These are phyloP conservation scores for Fusarium nanum DNA, from an alignment of 2,329 filamentous ascomycete species.

Conservation along the genomic window DNA sequence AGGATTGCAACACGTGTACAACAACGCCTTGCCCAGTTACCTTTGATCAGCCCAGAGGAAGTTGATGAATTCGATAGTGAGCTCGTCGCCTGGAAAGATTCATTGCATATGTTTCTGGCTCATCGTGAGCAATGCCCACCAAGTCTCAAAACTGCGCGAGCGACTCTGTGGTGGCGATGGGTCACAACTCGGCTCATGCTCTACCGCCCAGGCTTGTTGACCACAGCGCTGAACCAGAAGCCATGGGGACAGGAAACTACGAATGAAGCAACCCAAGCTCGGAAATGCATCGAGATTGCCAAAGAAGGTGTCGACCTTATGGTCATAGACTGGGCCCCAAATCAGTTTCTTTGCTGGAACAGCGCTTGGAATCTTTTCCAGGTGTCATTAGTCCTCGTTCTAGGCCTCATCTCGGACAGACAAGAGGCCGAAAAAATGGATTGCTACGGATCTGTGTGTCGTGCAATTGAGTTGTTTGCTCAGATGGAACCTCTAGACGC, in stretches of 20 bases:
- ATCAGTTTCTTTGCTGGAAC: constrained; percentile 13
- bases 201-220: constrained; percentile 13
- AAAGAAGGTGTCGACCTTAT: constrained; percentile 1
- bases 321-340: not conserved
- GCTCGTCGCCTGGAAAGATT: not conserved
- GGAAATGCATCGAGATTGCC: constrained; percentile 3
- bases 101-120: not conserved
- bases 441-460: not conserved
- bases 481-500: not conserved
- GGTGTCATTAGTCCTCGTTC: not conserved
- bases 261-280: not conserved
- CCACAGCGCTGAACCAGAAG: not conserved
- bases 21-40: constrained; percentile 76
- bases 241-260: not conserved
- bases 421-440: not conserved
- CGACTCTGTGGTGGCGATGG: not conserved
- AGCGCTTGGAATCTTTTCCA: constrained; percentile 17
- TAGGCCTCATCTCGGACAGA: not conserved
- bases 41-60: constrained; percentile 74
- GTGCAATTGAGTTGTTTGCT: not conserved
- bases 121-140: not conserved
- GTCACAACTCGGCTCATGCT: constrained; percentile 12
- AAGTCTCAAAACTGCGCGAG: not conserved
- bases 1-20: constrained; percentile 83
- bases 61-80: not conserved